Conservation (phyloP, 1,284 basidiomycete species). For the Termitomyces sp. region DNA sequence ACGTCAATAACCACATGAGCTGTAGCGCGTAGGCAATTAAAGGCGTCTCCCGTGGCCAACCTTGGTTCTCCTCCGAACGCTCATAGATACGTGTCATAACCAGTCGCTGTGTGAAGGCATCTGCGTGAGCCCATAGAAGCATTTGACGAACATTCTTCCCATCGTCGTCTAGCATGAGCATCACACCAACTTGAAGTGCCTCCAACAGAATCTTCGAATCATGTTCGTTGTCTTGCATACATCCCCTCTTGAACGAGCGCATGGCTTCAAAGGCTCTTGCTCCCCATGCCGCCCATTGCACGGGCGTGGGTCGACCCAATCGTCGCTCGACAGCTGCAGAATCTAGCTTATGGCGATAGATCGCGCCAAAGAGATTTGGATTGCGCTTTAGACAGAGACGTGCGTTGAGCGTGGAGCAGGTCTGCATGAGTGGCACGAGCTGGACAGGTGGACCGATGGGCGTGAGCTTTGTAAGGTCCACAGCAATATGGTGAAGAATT, state of each 20-base stretch:
- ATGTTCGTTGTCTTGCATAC: neutral
- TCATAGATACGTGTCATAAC: conserved; percentile 41
- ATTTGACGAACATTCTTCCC: conserved; percentile 59
- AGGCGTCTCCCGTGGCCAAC: conserved; percentile 50
- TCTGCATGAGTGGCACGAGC: conserved; percentile 4
- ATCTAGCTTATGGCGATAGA: conserved; percentile 5
- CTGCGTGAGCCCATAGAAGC: conserved; percentile 37
- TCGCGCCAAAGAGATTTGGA: neutral
- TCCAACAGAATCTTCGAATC: conserved; percentile 16
- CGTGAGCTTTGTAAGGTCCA: neutral
- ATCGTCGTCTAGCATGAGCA: conserved; percentile 69
- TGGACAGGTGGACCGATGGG: neutral
- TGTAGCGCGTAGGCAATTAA: conserved; percentile 48
- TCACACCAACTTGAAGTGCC: conserved; percentile 49
- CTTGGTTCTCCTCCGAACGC: conserved; percentile 24
- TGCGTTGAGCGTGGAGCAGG: conserved; percentile 1
- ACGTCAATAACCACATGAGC: conserved; percentile 52
- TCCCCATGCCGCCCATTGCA: conserved; percentile 1
- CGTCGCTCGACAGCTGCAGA: neutral
- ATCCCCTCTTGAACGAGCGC: neutral
- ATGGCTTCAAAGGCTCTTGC: conserved; percentile 3
- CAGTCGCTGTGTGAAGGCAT: conserved; percentile 37
- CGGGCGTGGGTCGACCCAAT: neutral
- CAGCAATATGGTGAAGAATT: neutral
- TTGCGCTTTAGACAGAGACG: neutral